Evolutionary conservation across 2,329 filamentous ascomycete genomes (phyloP).

Genomic region (Claviceps quebecensis): DNA sequence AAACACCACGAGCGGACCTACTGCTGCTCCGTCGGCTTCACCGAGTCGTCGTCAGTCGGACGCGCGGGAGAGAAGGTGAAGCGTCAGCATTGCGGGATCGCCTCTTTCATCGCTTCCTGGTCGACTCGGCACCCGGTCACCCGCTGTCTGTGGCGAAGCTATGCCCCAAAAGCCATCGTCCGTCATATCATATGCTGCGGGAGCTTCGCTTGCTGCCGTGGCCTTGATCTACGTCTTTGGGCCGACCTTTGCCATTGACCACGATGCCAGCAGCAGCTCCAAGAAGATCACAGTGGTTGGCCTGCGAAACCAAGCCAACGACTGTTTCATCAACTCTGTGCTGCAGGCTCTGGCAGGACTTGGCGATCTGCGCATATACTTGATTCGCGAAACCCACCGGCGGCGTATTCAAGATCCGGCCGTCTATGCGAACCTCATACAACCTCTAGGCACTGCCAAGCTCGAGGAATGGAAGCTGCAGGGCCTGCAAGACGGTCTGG

Average conservation of each 20-base stretch:
- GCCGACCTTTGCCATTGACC: conserved; percentile 91
- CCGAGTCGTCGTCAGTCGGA: background rate
- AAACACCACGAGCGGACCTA: background rate
- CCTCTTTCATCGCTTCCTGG: background rate
- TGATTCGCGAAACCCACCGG: conserved; percentile 83
- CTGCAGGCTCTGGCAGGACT: conserved; percentile 86
- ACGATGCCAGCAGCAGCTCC: conserved; percentile 46
- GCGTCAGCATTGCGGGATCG: background rate
- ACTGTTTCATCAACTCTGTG: conserved; percentile 93
- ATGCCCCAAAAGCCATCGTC: conserved; percentile 25
- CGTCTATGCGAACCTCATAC: conserved; percentile 55
- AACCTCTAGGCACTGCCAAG: conserved; percentile 24
- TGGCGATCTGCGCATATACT: conserved; percentile 74
- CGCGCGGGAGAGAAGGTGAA: background rate
- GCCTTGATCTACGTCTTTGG: conserved; percentile 95
- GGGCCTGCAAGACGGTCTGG: conserved; percentile 63
- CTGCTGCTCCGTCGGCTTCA: background rate
- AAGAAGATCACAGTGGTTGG: conserved; percentile 84
- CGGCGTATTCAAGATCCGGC: conserved; percentile 64
- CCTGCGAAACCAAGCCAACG: conserved; percentile 80
- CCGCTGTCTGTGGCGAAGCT: background rate
- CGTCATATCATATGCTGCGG: conserved; percentile 77
- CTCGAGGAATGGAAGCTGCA: conserved; percentile 47
- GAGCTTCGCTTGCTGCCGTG: conserved; percentile 85
- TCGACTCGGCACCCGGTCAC: conserved; percentile 4